Base-by-base conservation (phyloP, 148 eudicot species). In the Rhododendron simsii region DNA sequence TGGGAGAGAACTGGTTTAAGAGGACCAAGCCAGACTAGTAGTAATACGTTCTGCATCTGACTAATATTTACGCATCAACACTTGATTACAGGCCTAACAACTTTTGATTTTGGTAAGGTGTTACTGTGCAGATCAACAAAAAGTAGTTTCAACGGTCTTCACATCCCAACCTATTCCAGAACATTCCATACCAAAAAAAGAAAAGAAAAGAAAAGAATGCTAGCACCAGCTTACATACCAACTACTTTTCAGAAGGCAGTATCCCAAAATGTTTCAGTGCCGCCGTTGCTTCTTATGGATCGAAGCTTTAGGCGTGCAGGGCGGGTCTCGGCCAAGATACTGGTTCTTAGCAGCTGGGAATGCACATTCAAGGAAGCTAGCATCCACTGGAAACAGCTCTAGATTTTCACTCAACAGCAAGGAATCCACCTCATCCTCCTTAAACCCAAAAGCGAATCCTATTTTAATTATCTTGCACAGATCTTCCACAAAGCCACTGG, bases 381-480 rank as follows among this genome's bases (percentile, higher is more conserved):
- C 30, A 35, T 86, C 84, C 51, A 15, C 80, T 23, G 69, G 11
- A 69, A 26, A 86, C 18, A 86, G 39, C 77, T 86, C 80, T 61
- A 86, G 80, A 81, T 86, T 86, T 81, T 41, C 45, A 41, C 45
- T 41, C 45, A 41, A 41, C 45, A 41, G 45, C 45, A 41, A 41
- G 45, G 45, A 41, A 7, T 41, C 45, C 8, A 41, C 45, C 7
- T 41, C 45, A 5, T 41, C 45, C 45, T 41, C 45, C 45, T 41
- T 41, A 0, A 41, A 41, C 45, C 45, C 45, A 41, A 41, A 41
- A 5, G 45, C 45, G 45, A 41, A 41, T 41, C 45, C 45, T 41
- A 41, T 41, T 41, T 41, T 41, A 41, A 41, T 41, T 41, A 41
- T 41, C 45, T 41, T 41, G 45, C 45, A 41, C 45, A 41, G 45